Evolutionary conservation across 495 filamentous ascomycete species (phyloP).

Genomic region (Oidiodendron maius): DNA sequence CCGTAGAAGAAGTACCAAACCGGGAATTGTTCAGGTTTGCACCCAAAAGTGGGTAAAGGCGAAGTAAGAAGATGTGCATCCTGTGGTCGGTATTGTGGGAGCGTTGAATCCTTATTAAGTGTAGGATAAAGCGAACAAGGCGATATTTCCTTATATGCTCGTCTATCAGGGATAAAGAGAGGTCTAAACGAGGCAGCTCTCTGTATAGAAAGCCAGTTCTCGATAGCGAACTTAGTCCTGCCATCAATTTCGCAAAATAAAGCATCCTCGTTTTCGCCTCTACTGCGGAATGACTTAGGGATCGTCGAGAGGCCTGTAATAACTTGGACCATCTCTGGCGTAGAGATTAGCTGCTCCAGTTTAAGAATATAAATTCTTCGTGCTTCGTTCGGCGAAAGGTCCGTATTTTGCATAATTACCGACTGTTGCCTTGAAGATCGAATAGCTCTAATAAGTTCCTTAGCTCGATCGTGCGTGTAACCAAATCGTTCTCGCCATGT

Average conservation of each 20-base stretch:
- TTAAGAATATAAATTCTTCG: slow-evolving; percentile 23
- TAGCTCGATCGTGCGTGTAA: slow-evolving; percentile 11
- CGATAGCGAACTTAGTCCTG: slow-evolving; percentile 11
- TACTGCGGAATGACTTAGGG: slow-evolving; percentile 2
- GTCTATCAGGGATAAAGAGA: slow-evolving; percentile 23
- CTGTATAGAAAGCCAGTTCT: slow-evolving; percentile 11
- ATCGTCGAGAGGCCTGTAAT: slow-evolving; percentile 5
- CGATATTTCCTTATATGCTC: slow-evolving; percentile 31
- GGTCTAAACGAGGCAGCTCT: slow-evolving; percentile 18
- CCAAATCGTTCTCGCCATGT: slow-evolving; percentile 8
- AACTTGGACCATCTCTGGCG: slow-evolving; percentile 11
- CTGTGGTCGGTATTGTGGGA: slow-evolving; percentile 28
- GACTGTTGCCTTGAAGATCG: neutral
- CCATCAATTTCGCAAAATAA: slow-evolving; percentile 22
- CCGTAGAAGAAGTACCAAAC: slow-evolving; percentile 38
- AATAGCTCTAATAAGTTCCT: slow-evolving; percentile 6
- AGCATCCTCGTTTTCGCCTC: slow-evolving; percentile 8
- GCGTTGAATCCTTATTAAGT: slow-evolving; percentile 34
- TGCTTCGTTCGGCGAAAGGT: slow-evolving; percentile 10
- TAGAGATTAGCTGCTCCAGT: slow-evolving; percentile 18
- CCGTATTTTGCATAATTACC: too few species aligned
- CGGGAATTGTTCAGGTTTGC: slow-evolving; percentile 23
- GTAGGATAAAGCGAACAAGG: slow-evolving; percentile 28
- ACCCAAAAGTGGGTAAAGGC: neutral
- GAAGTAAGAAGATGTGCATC: slow-evolving; percentile 8